These are phyloP conservation scores for Suaeda aralocaspica DNA, from an alignment of 148 eudicot species.

Conservation along the genomic window DNA sequence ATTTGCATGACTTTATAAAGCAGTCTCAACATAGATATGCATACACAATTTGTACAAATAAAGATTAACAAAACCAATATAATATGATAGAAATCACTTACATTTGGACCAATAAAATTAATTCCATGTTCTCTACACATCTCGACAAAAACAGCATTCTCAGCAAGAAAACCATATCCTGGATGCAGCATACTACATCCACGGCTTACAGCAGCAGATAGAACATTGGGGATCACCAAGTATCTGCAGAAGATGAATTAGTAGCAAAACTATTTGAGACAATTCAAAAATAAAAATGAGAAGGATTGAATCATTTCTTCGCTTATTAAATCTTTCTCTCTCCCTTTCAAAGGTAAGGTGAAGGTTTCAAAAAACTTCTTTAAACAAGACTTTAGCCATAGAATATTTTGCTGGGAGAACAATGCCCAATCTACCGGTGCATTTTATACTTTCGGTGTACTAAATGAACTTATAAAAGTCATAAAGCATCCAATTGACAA, in stretches of 20 bases:
- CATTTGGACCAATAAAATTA: constrained; percentile 95
- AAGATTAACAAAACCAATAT: neutral
- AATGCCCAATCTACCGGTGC: no score
- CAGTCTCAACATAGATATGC: no score
- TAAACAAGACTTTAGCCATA: neutral
- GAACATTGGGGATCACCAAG: constrained; percentile 82
- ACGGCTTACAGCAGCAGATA: constrained; percentile 89
- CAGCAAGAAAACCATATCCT: constrained; percentile 98
- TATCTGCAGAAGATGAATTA: constrained; percentile 42
- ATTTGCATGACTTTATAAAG: no score
- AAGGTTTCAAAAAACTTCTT: neutral
- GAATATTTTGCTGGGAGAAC: no score
- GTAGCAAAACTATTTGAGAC: constrained; percentile 15
- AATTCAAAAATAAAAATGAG: neutral
- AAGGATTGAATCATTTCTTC: neutral
- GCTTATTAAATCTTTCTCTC: neutral
- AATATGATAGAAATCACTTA: constrained; percentile 33
- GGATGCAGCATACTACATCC: constrained; percentile 98
- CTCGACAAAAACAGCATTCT: constrained; percentile 94
- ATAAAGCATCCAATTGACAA: neutral
- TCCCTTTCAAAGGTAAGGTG: neutral
- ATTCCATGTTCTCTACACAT: constrained; percentile 96
- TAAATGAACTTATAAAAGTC: neutral
- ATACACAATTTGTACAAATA: neutral
- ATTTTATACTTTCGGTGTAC: no score